Evolutionary conservation across 495 filamentous ascomycete species (phyloP).

Genomic region (Podospora comata): DNA sequence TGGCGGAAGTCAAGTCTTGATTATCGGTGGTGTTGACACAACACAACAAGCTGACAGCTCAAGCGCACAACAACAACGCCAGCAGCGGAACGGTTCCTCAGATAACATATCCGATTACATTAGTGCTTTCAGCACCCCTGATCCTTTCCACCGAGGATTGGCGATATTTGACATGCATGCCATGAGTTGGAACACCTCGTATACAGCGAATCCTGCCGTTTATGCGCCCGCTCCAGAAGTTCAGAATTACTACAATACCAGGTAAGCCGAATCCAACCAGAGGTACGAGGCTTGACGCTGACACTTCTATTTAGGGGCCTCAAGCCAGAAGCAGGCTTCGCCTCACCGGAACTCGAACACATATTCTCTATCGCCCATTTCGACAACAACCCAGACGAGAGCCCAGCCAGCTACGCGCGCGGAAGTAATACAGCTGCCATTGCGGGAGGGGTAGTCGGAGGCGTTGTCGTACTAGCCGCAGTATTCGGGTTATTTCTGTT

Average conservation of each 20-base stretch:
- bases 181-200: constrained; percentile 16
- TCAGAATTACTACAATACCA: constrained; percentile 20
- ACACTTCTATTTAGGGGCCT: constrained; percentile 11
- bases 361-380: constrained; percentile 17
- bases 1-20: constrained; percentile 25
- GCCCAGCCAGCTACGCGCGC: not conserved
- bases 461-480: constrained; percentile 12
- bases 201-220: constrained; percentile 3
- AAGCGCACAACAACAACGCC: not conserved
- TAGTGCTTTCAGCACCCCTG: constrained; percentile 19
- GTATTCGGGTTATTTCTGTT: not conserved
- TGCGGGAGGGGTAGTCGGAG: constrained; percentile 23
- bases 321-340: constrained; percentile 14
- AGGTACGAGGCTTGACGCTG: not conserved
- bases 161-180: constrained; percentile 2
- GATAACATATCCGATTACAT: constrained; percentile 6
- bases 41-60: constrained; percentile 13
- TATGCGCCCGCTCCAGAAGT: constrained; percentile 17
- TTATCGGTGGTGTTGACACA: constrained; percentile 28
- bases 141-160: constrained; percentile 25
- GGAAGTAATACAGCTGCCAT: constrained; percentile 11
- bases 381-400: not conserved
- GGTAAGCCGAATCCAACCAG: constrained; percentile 14
- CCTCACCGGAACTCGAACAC: constrained; percentile 7
- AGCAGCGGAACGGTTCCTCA: constrained; percentile 10